These are phyloP conservation scores for Alternaria solani DNA, from an alignment of 2,329 filamentous ascomycete species.

Conservation along the genomic window DNA sequence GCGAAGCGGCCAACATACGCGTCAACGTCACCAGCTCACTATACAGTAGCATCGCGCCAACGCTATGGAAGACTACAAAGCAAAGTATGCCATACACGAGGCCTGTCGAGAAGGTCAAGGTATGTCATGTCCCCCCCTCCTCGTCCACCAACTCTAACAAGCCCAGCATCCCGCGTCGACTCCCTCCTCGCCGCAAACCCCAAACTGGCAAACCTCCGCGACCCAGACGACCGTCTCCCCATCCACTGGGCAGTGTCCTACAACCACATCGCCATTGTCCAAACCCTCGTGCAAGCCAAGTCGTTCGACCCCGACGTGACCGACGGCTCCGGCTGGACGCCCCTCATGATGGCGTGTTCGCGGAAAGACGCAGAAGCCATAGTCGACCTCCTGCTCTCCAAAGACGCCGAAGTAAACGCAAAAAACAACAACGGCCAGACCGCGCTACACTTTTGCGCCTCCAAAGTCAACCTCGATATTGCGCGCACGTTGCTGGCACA, in stretches of 20 bases:
- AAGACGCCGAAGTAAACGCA: constrained; percentile 75
- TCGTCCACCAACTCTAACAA: constrained; percentile 67
- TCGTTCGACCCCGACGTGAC: constrained; percentile 84
- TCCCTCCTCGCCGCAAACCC: constrained; percentile 79
- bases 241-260: constrained; percentile 94
- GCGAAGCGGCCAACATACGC: not conserved
- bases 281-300: constrained; percentile 73
- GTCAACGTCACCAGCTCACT: not conserved
- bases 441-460: constrained; percentile 88
- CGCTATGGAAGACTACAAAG: constrained; percentile 45
- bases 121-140: constrained; percentile 51
- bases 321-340: constrained; percentile 83
- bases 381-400: constrained; percentile 71
- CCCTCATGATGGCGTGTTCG: constrained; percentile 82
- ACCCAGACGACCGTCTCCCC: constrained; percentile 87
- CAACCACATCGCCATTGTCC: constrained; percentile 78
- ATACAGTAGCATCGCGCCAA: not conserved
- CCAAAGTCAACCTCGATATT: constrained; percentile 85
- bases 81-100: constrained; percentile 85
- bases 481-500: constrained; percentile 78
- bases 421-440: constrained; percentile 80
- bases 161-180: constrained; percentile 72
- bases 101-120: constrained; percentile 85
- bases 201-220: constrained; percentile 74
- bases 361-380: constrained; percentile 75